These are phyloP conservation scores for Diaporthe citrichinensis DNA, from an alignment of 2,329 filamentous ascomycete species.

Conservation along the genomic window DNA sequence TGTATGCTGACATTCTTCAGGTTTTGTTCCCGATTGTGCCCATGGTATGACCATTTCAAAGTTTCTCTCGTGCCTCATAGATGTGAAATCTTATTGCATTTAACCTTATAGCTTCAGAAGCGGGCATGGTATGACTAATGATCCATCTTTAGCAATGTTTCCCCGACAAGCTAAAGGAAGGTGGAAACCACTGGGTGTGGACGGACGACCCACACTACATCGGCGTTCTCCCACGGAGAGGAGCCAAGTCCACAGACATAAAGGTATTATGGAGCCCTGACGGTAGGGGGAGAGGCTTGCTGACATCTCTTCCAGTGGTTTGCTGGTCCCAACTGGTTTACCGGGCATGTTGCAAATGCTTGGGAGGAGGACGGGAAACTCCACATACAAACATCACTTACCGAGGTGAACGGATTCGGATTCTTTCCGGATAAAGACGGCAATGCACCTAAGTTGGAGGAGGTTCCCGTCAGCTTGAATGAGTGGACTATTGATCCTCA, in stretches of 20 bases:
- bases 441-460: not conserved
- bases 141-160: not conserved
- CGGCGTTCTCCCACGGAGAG: not conserved
- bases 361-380: not conserved
- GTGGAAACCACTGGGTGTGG: conserved; percentile 1
- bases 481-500: not conserved
- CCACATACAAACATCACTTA: not conserved
- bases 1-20: not conserved
- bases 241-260: conserved; percentile 2
- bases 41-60: not conserved
- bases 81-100: too few relatives aligned
- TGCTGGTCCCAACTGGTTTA: not conserved
- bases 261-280: not conserved
- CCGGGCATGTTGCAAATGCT: not conserved
- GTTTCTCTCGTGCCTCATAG: too few relatives aligned
- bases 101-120: too few relatives aligned
- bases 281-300: not conserved
- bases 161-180: conserved; percentile 9
- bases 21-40: not conserved
- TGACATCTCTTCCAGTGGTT: not conserved
- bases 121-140: not conserved
- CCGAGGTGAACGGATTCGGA: not conserved
- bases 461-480: not conserved
- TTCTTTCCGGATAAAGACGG: not conserved
- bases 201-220: not conserved